Evolutionary conservation across 2,329 filamentous ascomycete genomes (phyloP).

Genomic region (Xylaria sp.): DNA sequence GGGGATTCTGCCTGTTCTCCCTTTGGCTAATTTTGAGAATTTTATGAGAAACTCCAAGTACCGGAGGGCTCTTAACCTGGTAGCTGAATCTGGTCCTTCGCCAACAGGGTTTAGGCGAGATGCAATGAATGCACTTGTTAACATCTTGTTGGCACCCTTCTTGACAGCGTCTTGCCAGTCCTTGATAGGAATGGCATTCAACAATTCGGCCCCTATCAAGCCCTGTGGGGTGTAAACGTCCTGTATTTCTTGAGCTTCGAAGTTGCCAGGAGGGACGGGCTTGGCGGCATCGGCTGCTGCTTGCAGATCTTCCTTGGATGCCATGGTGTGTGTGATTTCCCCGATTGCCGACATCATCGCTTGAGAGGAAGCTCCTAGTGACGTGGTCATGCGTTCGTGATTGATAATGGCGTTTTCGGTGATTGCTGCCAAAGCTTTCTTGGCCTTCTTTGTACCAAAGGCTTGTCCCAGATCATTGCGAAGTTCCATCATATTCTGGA

Average conservation of each 20-base stretch:
- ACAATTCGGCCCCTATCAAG: constrained; percentile 74
- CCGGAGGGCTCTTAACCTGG: constrained; percentile 67
- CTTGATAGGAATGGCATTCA: constrained; percentile 74
- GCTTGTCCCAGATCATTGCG: constrained; percentile 78
- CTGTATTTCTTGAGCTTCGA: constrained; percentile 72
- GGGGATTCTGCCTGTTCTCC: constrained; percentile 65
- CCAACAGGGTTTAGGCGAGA: constrained; percentile 67
- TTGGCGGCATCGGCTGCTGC: constrained; percentile 74
- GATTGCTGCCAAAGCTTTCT: constrained; percentile 72
- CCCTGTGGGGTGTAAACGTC: constrained; percentile 77
- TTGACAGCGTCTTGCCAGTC: constrained; percentile 79
- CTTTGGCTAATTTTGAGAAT: constrained; percentile 61
- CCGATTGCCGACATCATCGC: constrained; percentile 74
- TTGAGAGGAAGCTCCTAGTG: constrained; percentile 65
- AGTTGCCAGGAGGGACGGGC: constrained; percentile 77
- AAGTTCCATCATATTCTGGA: constrained; percentile 68
- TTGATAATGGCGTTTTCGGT: constrained; percentile 75
- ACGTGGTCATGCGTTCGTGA: constrained; percentile 54
- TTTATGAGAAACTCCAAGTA: constrained; percentile 69
- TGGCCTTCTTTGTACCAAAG: constrained; percentile 88
- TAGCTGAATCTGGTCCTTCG: constrained; percentile 63
- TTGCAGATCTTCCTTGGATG: constrained; percentile 73
- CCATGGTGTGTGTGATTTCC: constrained; percentile 71
- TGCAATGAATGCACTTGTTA: constrained; percentile 73
- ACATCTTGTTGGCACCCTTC: constrained; percentile 65